Conservation (phyloP, 495 filamentous ascomycete genomes). For the Neurospora cerealis region DNA sequence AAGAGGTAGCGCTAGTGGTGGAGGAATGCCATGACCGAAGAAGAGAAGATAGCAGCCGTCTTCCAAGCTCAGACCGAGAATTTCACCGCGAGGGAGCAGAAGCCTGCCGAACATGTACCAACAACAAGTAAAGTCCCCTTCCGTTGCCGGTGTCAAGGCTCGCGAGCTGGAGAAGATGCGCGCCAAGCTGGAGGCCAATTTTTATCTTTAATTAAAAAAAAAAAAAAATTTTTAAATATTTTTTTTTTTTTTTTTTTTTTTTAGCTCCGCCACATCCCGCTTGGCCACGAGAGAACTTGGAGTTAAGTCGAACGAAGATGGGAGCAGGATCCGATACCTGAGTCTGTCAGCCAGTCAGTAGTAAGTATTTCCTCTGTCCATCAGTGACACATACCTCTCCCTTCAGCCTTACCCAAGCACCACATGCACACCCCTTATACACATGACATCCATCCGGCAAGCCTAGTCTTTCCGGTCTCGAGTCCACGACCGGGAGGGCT, state of each 20-base stretch:
- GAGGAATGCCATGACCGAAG: slow-evolving; percentile 59
- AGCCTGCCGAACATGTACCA: neutral
- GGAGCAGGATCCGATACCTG: neutral
- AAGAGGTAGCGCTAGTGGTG: slow-evolving; percentile 40
- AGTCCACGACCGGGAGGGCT: neutral
- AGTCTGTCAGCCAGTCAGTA: neutral
- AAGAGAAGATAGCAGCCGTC: slow-evolving; percentile 82
- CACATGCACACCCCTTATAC: neutral
- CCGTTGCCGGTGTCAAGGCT: neutral
- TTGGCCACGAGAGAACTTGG: no score
- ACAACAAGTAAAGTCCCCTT: neutral
- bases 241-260: no score
- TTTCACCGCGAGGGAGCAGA: slow-evolving; percentile 66
- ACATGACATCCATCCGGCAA: neutral
- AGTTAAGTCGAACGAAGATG: no score
- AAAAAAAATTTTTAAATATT: no score
- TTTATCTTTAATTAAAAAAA: no score
- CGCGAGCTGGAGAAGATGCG: neutral
- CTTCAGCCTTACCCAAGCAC: neutral
- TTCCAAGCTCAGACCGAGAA: slow-evolving; percentile 75
- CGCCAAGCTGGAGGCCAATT: neutral
- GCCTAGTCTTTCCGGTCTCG: neutral
- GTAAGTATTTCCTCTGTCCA: neutral
- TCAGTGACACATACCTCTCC: neutral
- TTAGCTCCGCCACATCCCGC: no score